Conservation (phyloP, 768 basidiomycete genomes). For the Daedalea quercina region DNA sequence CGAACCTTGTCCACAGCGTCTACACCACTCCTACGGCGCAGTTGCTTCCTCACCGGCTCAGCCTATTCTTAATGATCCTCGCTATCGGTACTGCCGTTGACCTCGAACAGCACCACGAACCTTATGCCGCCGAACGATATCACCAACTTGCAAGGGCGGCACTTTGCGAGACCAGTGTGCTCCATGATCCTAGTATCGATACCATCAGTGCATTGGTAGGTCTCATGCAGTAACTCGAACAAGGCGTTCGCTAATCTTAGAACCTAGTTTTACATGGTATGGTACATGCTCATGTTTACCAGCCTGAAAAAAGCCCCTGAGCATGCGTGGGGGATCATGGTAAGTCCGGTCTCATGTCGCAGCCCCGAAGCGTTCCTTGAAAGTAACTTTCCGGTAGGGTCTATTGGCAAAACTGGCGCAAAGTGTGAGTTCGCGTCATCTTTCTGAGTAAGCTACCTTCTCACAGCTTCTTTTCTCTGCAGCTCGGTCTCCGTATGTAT, state of each 20-base stretch:
- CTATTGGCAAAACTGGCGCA: constrained; percentile 69
- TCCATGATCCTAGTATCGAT: constrained; percentile 72
- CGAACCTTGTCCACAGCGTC: constrained; percentile 62
- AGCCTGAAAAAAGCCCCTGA: constrained; percentile 67
- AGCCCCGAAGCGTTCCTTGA: not conserved
- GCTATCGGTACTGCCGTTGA: constrained; percentile 69
- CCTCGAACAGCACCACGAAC: constrained; percentile 43
- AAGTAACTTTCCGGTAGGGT: constrained; percentile 21
- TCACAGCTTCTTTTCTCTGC: constrained; percentile 16
- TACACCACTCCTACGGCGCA: constrained; percentile 54
- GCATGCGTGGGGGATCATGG: constrained; percentile 74
- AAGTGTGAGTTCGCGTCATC: constrained; percentile 40
- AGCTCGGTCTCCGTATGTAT: constrained; percentile 61
- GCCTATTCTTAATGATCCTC: constrained; percentile 64
- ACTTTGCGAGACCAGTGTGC: constrained; percentile 65
- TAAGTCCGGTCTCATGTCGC: constrained; percentile 1
- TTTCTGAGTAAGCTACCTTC: constrained; percentile 2
- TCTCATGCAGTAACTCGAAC: not conserved
- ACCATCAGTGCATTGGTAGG: constrained; percentile 58
- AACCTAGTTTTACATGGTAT: constrained; percentile 60
- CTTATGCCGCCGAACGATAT: constrained; percentile 46
- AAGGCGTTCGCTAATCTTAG: not conserved
- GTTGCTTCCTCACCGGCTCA: constrained; percentile 59
- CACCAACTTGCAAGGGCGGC: constrained; percentile 55
- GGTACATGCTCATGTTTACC: constrained; percentile 69